A percentile compares a stretch with the other conserved stretches of the same genome.
These are phyloP conservation scores for Ilex asprella DNA, from an alignment of 257 asterid genomes.

Conservation along the genomic window DNA sequence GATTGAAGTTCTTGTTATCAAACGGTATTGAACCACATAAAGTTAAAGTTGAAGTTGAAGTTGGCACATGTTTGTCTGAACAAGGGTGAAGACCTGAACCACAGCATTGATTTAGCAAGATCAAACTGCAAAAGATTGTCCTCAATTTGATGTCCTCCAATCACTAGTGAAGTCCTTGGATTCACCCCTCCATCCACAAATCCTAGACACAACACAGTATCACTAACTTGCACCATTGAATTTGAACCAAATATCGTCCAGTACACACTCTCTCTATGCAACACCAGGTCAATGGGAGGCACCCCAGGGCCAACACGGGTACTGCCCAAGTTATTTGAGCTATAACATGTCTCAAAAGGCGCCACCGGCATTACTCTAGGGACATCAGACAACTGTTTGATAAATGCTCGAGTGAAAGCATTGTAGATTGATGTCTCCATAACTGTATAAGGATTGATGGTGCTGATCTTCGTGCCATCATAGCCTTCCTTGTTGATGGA, in stretches of 20 bases:
- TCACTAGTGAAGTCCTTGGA: constrained; percentile 18
- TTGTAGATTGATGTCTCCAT: constrained; percentile 36
- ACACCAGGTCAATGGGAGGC: constrained; percentile 37
- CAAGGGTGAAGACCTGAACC: constrained; percentile 41
- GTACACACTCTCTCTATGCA: constrained; percentile 25
- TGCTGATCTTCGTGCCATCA: constrained; percentile 53
- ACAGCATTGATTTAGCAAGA: constrained; percentile 29
- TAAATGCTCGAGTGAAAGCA: constrained; percentile 28
- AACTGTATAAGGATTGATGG: constrained; percentile 36
- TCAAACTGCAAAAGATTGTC: constrained; percentile 22
- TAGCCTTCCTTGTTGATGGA: constrained; percentile 28
- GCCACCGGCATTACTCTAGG: constrained; percentile 23
- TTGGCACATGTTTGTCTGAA: constrained; percentile 18
- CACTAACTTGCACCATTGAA: not conserved
- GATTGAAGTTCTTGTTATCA: too few relatives aligned
- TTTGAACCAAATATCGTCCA: too few relatives aligned
- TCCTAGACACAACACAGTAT: constrained; percentile 21
- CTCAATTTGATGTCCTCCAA: constrained; percentile 45
- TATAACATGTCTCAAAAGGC: constrained; percentile 34
- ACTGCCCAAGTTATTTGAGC: constrained; percentile 30
- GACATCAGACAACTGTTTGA: constrained; percentile 23
- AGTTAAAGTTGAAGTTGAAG: too few relatives aligned
- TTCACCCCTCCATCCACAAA: constrained; percentile 24
- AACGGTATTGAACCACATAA: too few relatives aligned
- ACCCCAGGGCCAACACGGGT: constrained; percentile 43